Percentiles rank a stretch among this genome's conserved stretches.
These are phyloP conservation scores for Plasmodium berghei DNA, from an alignment of 169 alveolate genomes.

Conservation along the genomic window DNA sequence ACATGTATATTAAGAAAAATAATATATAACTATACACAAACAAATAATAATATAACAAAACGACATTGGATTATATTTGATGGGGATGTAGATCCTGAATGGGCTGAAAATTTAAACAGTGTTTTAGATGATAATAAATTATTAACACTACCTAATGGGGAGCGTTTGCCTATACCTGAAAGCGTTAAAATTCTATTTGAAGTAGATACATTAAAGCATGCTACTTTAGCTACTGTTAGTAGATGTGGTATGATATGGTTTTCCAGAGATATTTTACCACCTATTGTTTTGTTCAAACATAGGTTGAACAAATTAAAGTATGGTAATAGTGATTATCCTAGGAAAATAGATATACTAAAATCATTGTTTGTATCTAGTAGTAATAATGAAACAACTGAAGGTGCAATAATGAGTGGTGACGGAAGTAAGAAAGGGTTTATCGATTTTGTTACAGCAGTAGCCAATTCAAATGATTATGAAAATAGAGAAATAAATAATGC, in stretches of 20 bases:
- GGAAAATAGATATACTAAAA: conserved; percentile 51
- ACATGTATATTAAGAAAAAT: conserved; percentile 91
- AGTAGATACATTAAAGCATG: conserved; percentile 96
- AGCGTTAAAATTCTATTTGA: conserved; percentile 90
- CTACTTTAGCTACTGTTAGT: conserved; percentile 98
- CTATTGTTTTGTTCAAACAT: conserved; percentile 83
- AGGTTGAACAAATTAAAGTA: conserved; percentile 88
- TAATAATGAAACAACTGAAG: not conserved
- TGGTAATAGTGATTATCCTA: conserved; percentile 87
- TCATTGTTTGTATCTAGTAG: conserved; percentile 12
- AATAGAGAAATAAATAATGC: not conserved
- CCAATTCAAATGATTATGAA: not conserved
- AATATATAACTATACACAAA: conserved; percentile 65
- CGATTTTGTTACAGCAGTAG: not conserved
- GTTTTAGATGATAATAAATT: conserved; percentile 98
- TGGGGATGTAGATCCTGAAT: conserved; percentile 99
- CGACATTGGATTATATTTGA: conserved; percentile 98
- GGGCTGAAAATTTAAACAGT: conserved; percentile 99
- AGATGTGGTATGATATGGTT: conserved; percentile 99
- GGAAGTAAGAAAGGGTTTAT: too few relatives aligned
- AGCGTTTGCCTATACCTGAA: conserved; percentile 94
- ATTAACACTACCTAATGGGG: conserved; percentile 98
- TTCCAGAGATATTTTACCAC: conserved; percentile 92
- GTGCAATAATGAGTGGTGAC: not conserved
- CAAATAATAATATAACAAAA: conserved; percentile 77